These are phyloP conservation scores for Amaranthus cruentus DNA, from an alignment of 148 eudicot genomes.

Conservation along the genomic window DNA sequence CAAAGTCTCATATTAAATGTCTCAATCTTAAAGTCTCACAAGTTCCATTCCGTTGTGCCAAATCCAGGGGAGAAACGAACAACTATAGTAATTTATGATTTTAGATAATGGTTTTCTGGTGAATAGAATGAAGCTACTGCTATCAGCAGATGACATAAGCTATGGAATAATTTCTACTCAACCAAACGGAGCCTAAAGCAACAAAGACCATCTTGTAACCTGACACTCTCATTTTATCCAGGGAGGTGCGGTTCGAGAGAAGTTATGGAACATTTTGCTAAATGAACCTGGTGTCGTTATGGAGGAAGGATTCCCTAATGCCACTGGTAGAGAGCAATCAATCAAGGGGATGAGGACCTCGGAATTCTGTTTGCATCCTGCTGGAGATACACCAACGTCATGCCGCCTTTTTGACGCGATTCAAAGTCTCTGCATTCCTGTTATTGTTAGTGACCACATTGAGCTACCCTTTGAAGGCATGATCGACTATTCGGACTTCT, in stretches of 20 bases:
- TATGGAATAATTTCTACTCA: neutral
- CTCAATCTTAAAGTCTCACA: no score
- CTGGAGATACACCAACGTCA: conserved; percentile 97
- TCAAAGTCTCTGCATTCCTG: conserved; percentile 93
- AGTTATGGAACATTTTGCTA: conserved; percentile 75
- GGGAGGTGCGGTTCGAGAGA: conserved; percentile 87
- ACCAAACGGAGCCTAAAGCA: neutral
- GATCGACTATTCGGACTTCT: conserved; percentile 80
- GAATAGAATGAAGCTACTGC: no score
- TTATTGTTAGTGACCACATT: conserved; percentile 74
- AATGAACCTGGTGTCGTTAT: conserved; percentile 67
- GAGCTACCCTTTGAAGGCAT: conserved; percentile 93
- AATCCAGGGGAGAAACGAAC: neutral
- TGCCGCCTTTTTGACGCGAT: conserved; percentile 95
- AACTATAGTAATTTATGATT: no score
- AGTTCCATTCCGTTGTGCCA: no score
- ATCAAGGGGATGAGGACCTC: conserved; percentile 92
- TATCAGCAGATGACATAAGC: no score
- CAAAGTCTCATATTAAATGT: no score
- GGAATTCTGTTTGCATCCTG: conserved; percentile 94
- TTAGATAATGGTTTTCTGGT: no score
- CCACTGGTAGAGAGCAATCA: conserved; percentile 86
- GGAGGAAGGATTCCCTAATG: conserved; percentile 99
- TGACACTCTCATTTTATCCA: conserved; percentile 21
- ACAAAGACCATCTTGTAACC: neutral